phyloP scores from a whole-genome alignment of 2,329 filamentous ascomycete species.

The Trichoderma sp. region DNA sequence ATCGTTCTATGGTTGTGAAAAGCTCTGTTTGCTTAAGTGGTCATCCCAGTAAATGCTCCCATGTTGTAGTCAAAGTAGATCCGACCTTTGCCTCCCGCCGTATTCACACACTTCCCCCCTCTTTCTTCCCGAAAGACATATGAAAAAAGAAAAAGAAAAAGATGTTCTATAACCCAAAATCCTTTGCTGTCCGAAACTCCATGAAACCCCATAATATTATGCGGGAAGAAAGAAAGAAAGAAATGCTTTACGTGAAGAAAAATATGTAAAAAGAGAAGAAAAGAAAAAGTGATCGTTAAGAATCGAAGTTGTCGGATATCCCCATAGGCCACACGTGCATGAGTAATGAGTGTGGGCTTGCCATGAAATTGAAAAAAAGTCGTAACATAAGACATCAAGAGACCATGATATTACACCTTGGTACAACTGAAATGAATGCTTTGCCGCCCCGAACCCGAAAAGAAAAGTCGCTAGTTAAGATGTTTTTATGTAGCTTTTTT shows the following conservation, averaged over 20 bases:
- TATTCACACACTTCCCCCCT: background rate
- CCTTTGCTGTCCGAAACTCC: background rate
- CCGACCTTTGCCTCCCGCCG: background rate
- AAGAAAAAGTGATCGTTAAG: background rate
- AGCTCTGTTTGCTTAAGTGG: conserved; percentile 23
- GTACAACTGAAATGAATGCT: background rate
- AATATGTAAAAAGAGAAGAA: background rate
- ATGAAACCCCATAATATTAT: background rate
- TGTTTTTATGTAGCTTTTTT: background rate
- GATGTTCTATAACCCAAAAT: background rate
- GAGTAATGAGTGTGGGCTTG: background rate
- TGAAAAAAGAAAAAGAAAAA: background rate
- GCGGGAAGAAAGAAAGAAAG: background rate
- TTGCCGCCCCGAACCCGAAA: background rate
- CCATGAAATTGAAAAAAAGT: conserved; percentile 15
- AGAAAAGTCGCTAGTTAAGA: background rate
- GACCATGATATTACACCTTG: background rate
- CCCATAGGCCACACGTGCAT: background rate
- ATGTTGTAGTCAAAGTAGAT: background rate
- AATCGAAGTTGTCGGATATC: conserved; percentile 12
- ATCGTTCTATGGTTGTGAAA: conserved; percentile 10
- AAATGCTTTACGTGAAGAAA: background rate
- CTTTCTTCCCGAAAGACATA: conserved; percentile 1
- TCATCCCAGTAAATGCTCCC: conserved; percentile 5
- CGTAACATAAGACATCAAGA: conserved; percentile 3